These are phyloP conservation scores for Cupressus sempervirens DNA, from an alignment of 75 land plant genomes.

Conservation along the genomic window DNA sequence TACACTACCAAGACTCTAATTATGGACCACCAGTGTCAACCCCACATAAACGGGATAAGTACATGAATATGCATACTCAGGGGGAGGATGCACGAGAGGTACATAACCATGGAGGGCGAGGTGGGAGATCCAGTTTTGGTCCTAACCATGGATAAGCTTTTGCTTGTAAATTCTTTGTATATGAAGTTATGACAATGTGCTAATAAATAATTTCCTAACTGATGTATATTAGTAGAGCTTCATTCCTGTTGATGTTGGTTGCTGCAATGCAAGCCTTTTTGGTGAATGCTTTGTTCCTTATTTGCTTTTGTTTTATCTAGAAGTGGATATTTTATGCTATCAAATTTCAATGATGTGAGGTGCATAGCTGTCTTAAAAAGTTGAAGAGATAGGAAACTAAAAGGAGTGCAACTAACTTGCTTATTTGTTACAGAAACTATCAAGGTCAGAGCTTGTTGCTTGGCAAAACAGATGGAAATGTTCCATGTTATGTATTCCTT, in stretches of 20 bases:
- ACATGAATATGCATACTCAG: conserved; percentile 5
- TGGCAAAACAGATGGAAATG: not conserved
- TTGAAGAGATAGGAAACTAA: not conserved
- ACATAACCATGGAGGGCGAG: conserved; percentile 12
- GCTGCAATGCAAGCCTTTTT: not conserved
- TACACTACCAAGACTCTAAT: conserved; percentile 4
- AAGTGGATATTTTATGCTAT: not conserved
- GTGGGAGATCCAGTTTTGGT: not conserved
- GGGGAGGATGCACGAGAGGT: not conserved
- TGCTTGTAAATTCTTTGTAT: not conserved
- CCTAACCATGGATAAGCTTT: not conserved
- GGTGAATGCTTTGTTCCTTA: not conserved
- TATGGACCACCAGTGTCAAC: not conserved
- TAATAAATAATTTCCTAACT: not conserved
- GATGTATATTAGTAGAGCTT: not conserved
- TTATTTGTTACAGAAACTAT: not conserved
- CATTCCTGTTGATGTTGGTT: not conserved
- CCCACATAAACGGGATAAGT: conserved; percentile 2
- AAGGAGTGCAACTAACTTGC: not conserved
- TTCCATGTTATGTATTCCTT: not conserved
- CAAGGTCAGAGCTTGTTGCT: not conserved
- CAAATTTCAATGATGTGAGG: not conserved
- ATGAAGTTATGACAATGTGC: conserved; percentile 1
- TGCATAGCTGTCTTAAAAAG: not conserved
- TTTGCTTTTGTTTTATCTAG: not conserved